These are phyloP conservation scores for Penstemon davidsonii DNA, from an alignment of 257 asterid genomes.

Conservation along the genomic window DNA sequence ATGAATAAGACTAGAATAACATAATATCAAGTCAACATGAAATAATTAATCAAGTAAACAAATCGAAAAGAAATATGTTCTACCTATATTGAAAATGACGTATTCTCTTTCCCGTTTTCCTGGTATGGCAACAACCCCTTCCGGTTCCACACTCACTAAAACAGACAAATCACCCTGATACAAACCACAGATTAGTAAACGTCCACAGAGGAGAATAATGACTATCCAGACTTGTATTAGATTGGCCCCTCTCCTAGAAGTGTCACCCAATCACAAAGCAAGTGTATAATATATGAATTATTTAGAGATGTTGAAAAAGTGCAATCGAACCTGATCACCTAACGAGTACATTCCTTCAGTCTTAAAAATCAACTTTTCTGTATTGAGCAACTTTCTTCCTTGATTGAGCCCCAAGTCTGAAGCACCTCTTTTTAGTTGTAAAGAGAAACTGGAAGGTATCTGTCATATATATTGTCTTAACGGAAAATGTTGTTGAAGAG, in stretches of 20 bases:
- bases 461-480: slow-evolving; percentile 37
- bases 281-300: not conserved
- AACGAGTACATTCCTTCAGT: slow-evolving; percentile 37
- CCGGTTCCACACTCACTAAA: slow-evolving; percentile 66
- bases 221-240: not conserved
- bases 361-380: slow-evolving; percentile 79
- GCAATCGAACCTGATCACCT: slow-evolving; percentile 41
- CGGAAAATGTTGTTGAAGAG: slow-evolving; percentile 18
- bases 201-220: slow-evolving; percentile 4
- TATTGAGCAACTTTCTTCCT: slow-evolving; percentile 80
- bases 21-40: not conserved
- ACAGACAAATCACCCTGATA: slow-evolving; percentile 56
- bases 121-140: slow-evolving; percentile 75
- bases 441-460: slow-evolving; percentile 79
- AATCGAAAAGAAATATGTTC: not conserved
- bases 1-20: not conserved
- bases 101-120: slow-evolving; percentile 57
- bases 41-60: not conserved
- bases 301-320: slow-evolving; percentile 3
- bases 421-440: slow-evolving; percentile 56
- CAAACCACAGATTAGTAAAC: slow-evolving; percentile 25
- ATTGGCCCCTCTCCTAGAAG: too few relatives aligned
- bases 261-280: too few relatives aligned
- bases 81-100: slow-evolving; percentile 69
- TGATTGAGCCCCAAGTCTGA: slow-evolving; percentile 43